These are phyloP conservation scores for Astrocystis sublimbata DNA, from an alignment of 495 filamentous ascomycete species.

Conservation along the genomic window DNA sequence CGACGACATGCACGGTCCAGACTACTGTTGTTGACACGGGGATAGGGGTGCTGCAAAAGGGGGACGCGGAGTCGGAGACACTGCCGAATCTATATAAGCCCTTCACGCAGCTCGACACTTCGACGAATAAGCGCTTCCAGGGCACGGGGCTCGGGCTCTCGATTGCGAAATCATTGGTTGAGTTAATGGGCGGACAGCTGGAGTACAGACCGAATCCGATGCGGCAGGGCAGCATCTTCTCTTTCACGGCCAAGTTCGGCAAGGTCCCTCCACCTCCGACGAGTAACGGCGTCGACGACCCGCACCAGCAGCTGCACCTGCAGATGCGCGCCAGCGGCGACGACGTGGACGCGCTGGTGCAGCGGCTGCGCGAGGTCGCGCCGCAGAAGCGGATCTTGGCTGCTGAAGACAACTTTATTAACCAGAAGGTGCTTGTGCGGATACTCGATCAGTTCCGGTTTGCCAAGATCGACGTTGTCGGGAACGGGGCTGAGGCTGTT, in stretches of 20 bases:
- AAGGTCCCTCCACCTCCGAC: constrained; percentile 35
- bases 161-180: constrained; percentile 73
- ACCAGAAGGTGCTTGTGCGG: constrained; percentile 64
- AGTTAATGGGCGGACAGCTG: constrained; percentile 71
- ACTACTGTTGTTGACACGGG: constrained; percentile 75
- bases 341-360: constrained; percentile 21
- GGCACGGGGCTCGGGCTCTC: constrained; percentile 79
- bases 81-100: constrained; percentile 73
- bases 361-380: constrained; percentile 25
- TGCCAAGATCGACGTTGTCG: constrained; percentile 52
- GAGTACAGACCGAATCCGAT: constrained; percentile 55
- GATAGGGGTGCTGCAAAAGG: constrained; percentile 75
- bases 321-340: not conserved
- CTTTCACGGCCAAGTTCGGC: constrained; percentile 56
- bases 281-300: not conserved
- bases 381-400: constrained; percentile 52
- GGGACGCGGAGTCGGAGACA: constrained; percentile 47
- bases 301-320: not conserved
- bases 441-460: constrained; percentile 58
- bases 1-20: constrained; percentile 45
- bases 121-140: constrained; percentile 73
- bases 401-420: constrained; percentile 63
- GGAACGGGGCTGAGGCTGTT: constrained; percentile 60
- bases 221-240: constrained; percentile 58
- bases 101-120: constrained; percentile 76